Conservation (phyloP, 179 eudicot genomes). For the Beta corolliflora region DNA sequence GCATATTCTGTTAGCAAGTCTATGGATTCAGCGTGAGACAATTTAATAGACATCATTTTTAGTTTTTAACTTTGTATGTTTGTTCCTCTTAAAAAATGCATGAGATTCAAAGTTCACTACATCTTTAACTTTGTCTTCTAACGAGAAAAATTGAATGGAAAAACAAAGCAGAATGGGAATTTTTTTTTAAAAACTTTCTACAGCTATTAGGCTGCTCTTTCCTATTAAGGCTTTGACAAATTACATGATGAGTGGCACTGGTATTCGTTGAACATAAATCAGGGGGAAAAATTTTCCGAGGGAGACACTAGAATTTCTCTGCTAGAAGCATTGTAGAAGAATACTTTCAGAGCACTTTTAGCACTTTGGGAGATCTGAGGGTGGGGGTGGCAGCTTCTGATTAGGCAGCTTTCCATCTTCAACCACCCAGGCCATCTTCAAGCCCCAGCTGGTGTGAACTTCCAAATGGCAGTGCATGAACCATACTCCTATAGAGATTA, state of each 20-base stretch:
- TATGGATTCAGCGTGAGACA: not conserved
- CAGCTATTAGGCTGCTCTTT: constrained; percentile 10
- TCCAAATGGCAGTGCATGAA: constrained; percentile 45
- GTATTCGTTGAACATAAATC: not conserved
- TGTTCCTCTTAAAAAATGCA: not conserved
- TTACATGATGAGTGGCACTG: constrained; percentile 12
- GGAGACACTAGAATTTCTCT: not conserved
- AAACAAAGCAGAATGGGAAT: not conserved
- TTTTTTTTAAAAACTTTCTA: not conserved
- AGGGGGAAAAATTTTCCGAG: not conserved
- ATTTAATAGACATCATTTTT: not conserved
- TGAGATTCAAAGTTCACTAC: not conserved
- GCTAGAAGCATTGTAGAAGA: not conserved
- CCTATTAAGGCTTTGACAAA: not conserved
- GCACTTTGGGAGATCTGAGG: constrained; percentile 38
- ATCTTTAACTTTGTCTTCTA: not conserved
- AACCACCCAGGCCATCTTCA: constrained; percentile 38
- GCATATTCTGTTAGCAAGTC: constrained; percentile 1
- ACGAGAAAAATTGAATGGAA: not conserved
- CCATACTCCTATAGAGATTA: constrained; percentile 36
- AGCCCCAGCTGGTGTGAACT: constrained; percentile 42
- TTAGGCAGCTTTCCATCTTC: constrained; percentile 31
- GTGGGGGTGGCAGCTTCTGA: constrained; percentile 40
- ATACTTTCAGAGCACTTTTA: not conserved
- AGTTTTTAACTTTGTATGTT: not conserved